These are phyloP conservation scores for Phaeophleospora eucalypticola DNA, from an alignment of 2,329 filamentous ascomycete genomes.

Conservation along the genomic window DNA sequence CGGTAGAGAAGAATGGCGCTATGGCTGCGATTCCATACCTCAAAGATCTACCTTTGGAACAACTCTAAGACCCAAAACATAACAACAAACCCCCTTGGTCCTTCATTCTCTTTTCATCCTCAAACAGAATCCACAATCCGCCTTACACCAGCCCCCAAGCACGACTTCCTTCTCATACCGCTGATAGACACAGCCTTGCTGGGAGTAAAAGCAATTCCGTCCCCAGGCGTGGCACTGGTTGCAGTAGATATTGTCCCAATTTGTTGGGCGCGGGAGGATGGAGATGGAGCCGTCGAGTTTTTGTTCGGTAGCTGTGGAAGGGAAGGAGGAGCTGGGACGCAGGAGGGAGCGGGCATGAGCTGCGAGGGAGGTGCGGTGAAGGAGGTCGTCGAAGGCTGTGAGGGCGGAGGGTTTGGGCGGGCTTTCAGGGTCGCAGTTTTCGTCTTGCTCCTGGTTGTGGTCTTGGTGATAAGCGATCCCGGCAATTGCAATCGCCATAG, in stretches of 20 bases:
- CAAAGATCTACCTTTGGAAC: constrained; percentile 43
- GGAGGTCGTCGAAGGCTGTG: neutral
- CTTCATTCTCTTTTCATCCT: too few species aligned
- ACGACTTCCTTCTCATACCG: neutral
- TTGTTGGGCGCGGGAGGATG: neutral
- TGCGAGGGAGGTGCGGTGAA: neutral
- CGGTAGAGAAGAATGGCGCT: constrained; percentile 62
- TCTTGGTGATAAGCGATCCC: too few species aligned
- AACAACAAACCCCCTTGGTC: too few species aligned
- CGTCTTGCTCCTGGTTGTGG: too few species aligned
- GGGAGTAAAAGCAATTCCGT: neutral
- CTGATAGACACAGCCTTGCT: neutral
- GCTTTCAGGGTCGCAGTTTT: neutral
- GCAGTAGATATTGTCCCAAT: neutral
- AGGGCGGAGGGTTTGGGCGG: neutral
- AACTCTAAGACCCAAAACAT: too few species aligned
- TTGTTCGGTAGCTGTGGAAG: neutral
- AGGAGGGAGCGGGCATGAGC: neutral
- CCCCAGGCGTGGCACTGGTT: neutral
- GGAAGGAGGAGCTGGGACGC: neutral
- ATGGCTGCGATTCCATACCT: constrained; percentile 65
- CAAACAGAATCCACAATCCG: neutral
- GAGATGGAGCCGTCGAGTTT: neutral
- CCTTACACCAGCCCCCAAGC: neutral
- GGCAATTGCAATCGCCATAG: too few species aligned